Evolutionary conservation across 2,329 filamentous ascomycete species (phyloP), one percentile per base, ranked within the genome.

Genomic region (Ceratocystis alfenasii): DNA sequence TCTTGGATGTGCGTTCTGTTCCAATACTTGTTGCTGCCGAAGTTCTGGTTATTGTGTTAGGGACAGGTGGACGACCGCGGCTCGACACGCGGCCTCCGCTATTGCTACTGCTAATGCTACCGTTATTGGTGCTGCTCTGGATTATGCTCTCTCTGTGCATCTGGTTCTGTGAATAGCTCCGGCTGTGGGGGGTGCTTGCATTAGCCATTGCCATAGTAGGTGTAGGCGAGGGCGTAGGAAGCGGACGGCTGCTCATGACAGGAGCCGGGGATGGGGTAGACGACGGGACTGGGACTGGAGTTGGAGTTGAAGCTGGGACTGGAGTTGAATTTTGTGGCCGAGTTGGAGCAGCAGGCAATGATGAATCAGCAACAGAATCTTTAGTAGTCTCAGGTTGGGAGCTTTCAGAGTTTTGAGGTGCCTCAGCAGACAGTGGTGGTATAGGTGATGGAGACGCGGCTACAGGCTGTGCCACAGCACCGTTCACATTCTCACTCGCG

Each of bases 21-120:
- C 65, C 65, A 45, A 65, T 22, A 41, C 66, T 65, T 10, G 63
- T 62, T 20, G 66, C 63, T 4, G 66, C 66, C 7, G 66, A 67
- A 2, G 63, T 63, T 28, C 66, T 64, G 5, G 63, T 61, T 5
- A 67, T 67, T 17, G 66, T 53, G 36, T 46, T 61, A 2, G 63
- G 60, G 10, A 67, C 48, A 10, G 66, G 63, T 1, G 66, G 66
- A 5, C 64, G 64, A 3, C 60, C 44, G 22, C 65, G 65, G 20
- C 53, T 44, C 12, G 44, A 36, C 12, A 33, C 30, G 8, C 53
- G 63, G 5, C 44, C 45, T 8, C 36, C 41, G 20, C 22, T 22
- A 20, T 46, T 17, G 41, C 33, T 53, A 30, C 44, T 63, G 62
- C 45, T 48, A 46, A 25, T 50, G n/a, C 44, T 48, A 17, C 28